Evolutionary conservation across 164 flowering plant genomes (phyloP), one percentile per base, ranked within the genome.

Genomic region (Tinospora cordifolia): DNA sequence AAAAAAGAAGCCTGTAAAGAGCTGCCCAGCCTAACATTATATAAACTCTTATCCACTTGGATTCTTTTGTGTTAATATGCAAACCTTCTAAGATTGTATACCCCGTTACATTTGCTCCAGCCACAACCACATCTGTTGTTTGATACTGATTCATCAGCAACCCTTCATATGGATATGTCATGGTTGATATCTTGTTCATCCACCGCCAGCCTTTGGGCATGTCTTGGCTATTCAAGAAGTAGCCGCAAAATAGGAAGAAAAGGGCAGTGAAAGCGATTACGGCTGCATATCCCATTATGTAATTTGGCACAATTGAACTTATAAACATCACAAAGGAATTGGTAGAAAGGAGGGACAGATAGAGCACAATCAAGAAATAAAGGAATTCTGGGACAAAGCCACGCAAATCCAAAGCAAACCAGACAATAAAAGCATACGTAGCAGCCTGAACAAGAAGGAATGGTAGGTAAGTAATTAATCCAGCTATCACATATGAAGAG

Each of bases 261-360:
- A 87, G 83, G 0, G 96, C 89, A 0, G 91, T 85, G 82, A 90
- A 88, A 1, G 92, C 95, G 38, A 90, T 86, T 27, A 88, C 96
- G 0, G 87, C 87, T 1, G 92, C 92, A 59, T 88, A 88, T 1
- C 92, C 92, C 69, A 87, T 36, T 22, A 88, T 90, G 75, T 83
- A 88, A 62, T 82, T 87, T 1, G 95, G 92, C 47, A 87, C 92
- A 11, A 90, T 83, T 1, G 89, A 84, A 81, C 90, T 88, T 9
- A 87, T 79, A 49, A 90, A 88, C 63, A 88, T 85, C 44, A 88
- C 91, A 65, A 88, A 90, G 19, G 90, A 88, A 71, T 85, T 90
- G 57, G 92, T 88, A 8, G 95, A 80, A 9, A 88, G 83, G 13
- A 88, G 85, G 12, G 95, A 90, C 11, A 75, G 76, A 58, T 78